Evolutionary conservation across 305 asterid genomes (phyloP).

Genomic region (Fraxinus paxiana): DNA sequence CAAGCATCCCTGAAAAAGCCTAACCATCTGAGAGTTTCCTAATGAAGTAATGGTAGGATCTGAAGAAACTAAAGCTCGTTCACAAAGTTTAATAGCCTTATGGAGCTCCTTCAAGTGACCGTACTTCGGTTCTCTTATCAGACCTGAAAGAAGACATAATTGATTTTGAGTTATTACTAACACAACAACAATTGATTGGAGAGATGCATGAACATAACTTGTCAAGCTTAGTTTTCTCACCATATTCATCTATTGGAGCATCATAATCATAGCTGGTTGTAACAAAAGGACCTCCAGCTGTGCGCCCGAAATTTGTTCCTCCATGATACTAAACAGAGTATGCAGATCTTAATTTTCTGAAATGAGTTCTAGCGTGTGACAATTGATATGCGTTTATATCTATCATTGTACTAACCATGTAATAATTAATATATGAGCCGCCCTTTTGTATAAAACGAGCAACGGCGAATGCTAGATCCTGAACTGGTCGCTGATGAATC

Average conservation of each 20-base stretch:
- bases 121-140: constrained; percentile 55
- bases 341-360: not conserved
- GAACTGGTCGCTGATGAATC: constrained; percentile 48
- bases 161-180: not conserved
- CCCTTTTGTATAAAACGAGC: constrained; percentile 54
- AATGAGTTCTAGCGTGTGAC: not conserved
- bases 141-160: constrained; percentile 29
- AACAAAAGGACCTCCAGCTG: constrained; percentile 60
- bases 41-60: constrained; percentile 40
- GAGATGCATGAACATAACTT: not conserved
- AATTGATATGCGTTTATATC: not conserved
- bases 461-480: constrained; percentile 64
- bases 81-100: constrained; percentile 53
- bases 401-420: constrained; percentile 44
- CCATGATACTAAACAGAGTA: constrained; percentile 46
- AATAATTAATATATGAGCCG: constrained; percentile 57
- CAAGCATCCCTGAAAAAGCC: not conserved
- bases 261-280: constrained; percentile 67
- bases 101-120: constrained; percentile 62
- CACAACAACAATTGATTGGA: not conserved
- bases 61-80: constrained; percentile 42
- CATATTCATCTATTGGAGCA: constrained; percentile 69
- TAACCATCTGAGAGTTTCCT: constrained; percentile 54
- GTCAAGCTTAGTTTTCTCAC: constrained; percentile 26
- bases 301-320: constrained; percentile 67